Evolutionary conservation across 1,139 yeast species (phyloP), one percentile per base, ranked within the genome.

Genomic region (Saccharomycopsis phalli): DNA sequence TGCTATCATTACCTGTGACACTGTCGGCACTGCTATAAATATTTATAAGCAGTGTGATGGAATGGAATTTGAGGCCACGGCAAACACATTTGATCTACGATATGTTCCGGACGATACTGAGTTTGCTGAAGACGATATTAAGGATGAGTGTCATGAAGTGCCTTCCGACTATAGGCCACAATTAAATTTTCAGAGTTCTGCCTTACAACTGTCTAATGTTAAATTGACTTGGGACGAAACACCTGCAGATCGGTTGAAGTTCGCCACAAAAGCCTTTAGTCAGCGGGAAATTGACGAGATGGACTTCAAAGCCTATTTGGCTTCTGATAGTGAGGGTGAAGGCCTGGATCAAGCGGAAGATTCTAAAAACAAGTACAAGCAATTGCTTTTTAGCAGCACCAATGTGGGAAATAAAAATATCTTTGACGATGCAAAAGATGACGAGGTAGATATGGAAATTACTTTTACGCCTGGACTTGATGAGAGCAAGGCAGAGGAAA

Each of bases 171-270:
- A 91, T 59, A 78, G 75, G 51, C 98, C 98, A n/a, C 68, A 67
- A 41, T 53, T 60, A 26, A 71, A 78, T 10, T 93, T 91, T 61
- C 84, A 84, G 27, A 93, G 96, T 2, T 95, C 84, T 60, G 96
- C 96, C 0, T 68, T 88, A 45, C 95, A 87, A 56, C 95, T 86
- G 57, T 86, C 95, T 11, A 87, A 86, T 54, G 96, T 88, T 36
- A 84, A 84, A 56, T 68, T 88, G 49, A 87, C 96, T 0, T 88
- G 97, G 97, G 99, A 93, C 60, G 97, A 91, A 61, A 93, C 97
- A 0, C 98, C 98, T 3, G 80, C 76, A 46, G 96, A 87, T 54
- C 74, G 98, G 57, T 60, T 76, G n/a, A 77, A 82, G 44, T 60
- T 88, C 41, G 75, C 95, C 1, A 71, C 82, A 14, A 76, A 80